Conservation (phyloP, 495 filamentous ascomycete species). For the Podospora tetraspora region DNA sequence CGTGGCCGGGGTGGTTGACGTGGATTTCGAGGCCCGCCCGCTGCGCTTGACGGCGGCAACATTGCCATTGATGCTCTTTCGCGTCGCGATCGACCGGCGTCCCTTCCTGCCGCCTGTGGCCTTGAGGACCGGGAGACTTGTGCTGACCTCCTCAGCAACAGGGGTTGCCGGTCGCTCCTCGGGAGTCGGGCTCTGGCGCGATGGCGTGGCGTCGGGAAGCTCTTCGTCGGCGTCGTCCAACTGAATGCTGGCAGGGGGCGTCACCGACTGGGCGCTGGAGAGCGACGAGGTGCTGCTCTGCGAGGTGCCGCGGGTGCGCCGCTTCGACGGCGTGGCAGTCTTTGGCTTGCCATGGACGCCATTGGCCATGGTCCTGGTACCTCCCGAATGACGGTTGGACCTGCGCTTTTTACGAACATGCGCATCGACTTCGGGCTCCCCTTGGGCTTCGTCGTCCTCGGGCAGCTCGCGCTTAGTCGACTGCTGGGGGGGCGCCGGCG, state of each 20-base stretch:
- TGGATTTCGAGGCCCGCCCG: constrained; percentile 1
- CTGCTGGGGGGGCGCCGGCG: constrained; percentile 1
- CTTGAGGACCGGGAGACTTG: constrained; percentile 12
- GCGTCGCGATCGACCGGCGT: constrained; percentile 17
- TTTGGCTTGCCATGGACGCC: constrained; percentile 23
- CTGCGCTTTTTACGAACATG: constrained; percentile 31
- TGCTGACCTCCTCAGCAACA: constrained; percentile 11
- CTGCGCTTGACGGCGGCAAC: constrained; percentile 17
- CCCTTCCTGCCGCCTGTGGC: background rate
- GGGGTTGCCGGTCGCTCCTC: constrained; percentile 12
- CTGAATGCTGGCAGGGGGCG: constrained; percentile 22
- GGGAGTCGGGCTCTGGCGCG: constrained; percentile 24
- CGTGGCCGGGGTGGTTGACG: constrained; percentile 7
- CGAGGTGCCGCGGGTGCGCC: constrained; percentile 22
- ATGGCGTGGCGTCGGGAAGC: constrained; percentile 16
- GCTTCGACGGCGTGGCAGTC: constrained; percentile 23
- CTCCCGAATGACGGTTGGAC: constrained; percentile 19
- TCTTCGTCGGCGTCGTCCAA: constrained; percentile 15
- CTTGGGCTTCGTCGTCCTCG: background rate
- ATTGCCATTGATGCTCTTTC: constrained; percentile 35
- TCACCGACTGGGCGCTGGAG: constrained; percentile 31
- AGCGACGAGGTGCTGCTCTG: constrained; percentile 31
- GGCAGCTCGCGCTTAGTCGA: constrained; percentile 5
- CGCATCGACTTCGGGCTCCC: constrained; percentile 11
- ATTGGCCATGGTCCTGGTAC: constrained; percentile 21